Evolutionary conservation across 2,329 filamentous ascomycete genomes (phyloP), one percentile per base, ranked within the genome.

Genomic region (Ceratocystis huliohia): DNA sequence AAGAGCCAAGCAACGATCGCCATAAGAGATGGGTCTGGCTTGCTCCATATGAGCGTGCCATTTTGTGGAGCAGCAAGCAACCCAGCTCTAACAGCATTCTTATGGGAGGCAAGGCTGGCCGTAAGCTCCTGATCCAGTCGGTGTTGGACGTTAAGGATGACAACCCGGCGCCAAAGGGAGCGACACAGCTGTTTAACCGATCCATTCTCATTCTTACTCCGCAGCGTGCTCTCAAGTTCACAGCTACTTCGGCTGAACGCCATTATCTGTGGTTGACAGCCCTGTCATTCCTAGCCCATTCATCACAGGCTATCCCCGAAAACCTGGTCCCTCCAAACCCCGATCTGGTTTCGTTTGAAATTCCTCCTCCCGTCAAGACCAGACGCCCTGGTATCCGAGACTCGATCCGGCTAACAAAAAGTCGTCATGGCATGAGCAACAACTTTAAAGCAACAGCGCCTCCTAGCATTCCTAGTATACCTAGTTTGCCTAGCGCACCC

Each of bases 11-110:
- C 75, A 86, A 84, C 69, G 86, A 88, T 70, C 88, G 94, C 37
- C 94, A 99, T 75, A 96, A 92, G 78, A 84, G 94, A 74, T 99
- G 94, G 94, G 94, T 99, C 1, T 99, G 94, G 94, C 83, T 99
- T 69, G 94, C 93, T 20, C 94, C 94, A 2, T 97, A 99, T 73
- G 94, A 99, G 76, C 83, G 92, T 69, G 88, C 93, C 13, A 93
- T 99, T 68, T 89, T 99, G 75, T 99, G 94, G 94, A 96, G 93
- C 76, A 96, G 88, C 80, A 96, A 96, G 80, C 94, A 99, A 76
- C 94, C 94, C 17, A 90, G 87, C 8, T 91, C 87, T 71, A 91
- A 92, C 41, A 88, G 85, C 71, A 93, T 92, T 41, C 77, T 99
- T 75, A 82, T 97, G 80, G 66, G 66, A 41, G 94, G 94, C 70